phyloP scores from a whole-genome alignment of 1,139 yeast genomes.

The Blastobotrys serpentis region DNA sequence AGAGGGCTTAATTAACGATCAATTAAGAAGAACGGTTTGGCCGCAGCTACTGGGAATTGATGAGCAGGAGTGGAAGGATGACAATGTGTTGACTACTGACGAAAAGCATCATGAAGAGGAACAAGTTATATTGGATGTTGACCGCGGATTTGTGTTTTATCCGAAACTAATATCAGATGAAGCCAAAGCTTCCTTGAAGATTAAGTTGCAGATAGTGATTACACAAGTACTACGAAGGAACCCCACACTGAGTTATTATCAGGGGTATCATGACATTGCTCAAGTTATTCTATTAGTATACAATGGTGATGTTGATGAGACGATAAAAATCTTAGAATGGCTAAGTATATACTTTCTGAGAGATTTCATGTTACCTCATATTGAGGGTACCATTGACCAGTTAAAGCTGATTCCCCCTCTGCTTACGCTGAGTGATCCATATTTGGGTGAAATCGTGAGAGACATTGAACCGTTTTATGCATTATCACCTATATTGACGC shows the following conservation, averaged over 20 bases:
- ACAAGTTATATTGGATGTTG: constrained; percentile 76
- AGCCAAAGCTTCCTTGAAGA: constrained; percentile 32
- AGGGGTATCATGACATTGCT: constrained; percentile 90
- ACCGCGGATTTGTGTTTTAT: constrained; percentile 56
- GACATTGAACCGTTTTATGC: constrained; percentile 59
- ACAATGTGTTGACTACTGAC: constrained; percentile 23
- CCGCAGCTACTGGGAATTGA: constrained; percentile 15
- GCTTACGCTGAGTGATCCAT: constrained; percentile 50
- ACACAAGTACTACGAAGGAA: constrained; percentile 56
- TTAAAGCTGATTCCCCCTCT: constrained; percentile 64
- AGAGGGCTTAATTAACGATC: constrained; percentile 49
- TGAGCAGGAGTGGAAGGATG: constrained; percentile 9
- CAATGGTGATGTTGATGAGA: constrained; percentile 33
- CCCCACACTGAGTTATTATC: constrained; percentile 73
- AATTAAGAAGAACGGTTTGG: constrained; percentile 38
- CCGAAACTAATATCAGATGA: constrained; percentile 29
- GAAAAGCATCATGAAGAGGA: constrained; percentile 66
- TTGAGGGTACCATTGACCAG: constrained; percentile 65
- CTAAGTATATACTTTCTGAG: constrained; percentile 66
- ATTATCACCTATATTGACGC: constrained; percentile 71
- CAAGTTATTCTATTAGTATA: constrained; percentile 62
- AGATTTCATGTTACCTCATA: constrained; percentile 78
- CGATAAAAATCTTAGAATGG: constrained; percentile 52
- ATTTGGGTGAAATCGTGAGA: constrained; percentile 50
- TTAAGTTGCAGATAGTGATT: constrained; percentile 49